Evolutionary conservation across 441 rosid genomes (phyloP).

Genomic region (Brassica hybrid): DNA sequence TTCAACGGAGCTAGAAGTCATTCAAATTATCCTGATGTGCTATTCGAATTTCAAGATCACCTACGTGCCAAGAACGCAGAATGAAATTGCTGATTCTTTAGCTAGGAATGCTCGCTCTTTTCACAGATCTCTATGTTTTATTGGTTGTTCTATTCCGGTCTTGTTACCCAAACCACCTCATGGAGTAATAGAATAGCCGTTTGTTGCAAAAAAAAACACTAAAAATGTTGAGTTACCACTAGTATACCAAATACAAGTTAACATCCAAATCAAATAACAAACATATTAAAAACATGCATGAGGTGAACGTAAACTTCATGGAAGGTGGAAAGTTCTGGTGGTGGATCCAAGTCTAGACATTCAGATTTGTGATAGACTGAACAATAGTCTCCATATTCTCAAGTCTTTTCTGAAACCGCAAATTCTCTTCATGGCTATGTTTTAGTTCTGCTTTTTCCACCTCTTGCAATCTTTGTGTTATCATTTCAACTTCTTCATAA

Average conservation of each 20-base stretch:
- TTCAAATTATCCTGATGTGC: no score
- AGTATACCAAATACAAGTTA: not conserved
- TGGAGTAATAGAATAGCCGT: no score
- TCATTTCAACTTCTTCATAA: not conserved
- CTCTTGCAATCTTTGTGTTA: not conserved
- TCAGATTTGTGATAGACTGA: not conserved
- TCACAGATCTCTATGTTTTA: no score
- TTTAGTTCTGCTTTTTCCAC: not conserved
- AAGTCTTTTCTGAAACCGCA: not conserved
- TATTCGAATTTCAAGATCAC: no score
- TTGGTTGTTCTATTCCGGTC: no score
- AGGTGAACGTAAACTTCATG: not conserved
- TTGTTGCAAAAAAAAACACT: no score
- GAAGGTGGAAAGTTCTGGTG: not conserved
- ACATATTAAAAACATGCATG: not conserved
- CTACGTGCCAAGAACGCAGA: no score
- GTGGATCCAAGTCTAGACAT: no score
- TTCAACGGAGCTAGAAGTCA: no score
- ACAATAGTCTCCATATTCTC: not conserved
- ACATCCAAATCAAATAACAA: not conserved
- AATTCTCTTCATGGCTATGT: not conserved
- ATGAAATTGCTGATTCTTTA: no score
- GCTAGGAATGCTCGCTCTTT: no score
- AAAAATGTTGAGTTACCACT: not conserved
- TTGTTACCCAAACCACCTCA: no score